These are phyloP conservation scores for Yamagishiella unicocca DNA, from an alignment of 139 green algal species.

Conservation along the genomic window DNA sequence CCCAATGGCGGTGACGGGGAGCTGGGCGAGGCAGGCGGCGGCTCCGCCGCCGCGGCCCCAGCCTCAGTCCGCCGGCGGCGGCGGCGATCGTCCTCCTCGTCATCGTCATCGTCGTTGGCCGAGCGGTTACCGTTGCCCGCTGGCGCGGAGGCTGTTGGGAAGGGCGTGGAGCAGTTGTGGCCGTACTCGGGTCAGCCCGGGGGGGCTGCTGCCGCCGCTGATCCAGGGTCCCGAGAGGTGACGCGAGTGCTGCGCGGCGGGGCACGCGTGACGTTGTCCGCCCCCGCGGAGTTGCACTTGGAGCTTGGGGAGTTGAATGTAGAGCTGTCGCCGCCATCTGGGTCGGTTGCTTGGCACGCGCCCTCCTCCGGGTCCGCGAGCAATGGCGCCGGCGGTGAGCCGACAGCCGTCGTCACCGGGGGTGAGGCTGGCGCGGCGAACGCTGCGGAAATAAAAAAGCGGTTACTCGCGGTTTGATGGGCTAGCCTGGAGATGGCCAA, in stretches of 20 bases:
- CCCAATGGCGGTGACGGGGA: too few species aligned
- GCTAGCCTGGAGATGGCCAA: too few species aligned
- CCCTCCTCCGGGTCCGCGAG: not conserved
- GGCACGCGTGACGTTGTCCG: not conserved
- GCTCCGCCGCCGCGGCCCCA: not conserved
- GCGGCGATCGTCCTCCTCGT: not conserved
- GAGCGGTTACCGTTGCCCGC: too few species aligned
- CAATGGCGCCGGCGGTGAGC: not conserved
- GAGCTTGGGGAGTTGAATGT: not conserved
- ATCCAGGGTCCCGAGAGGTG: not conserved
- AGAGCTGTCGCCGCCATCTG: not conserved
- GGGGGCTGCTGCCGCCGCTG: not conserved
- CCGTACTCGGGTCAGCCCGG: too few species aligned
- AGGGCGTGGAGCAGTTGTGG: too few species aligned
- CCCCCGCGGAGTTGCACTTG: not conserved
- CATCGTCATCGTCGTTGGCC: not conserved
- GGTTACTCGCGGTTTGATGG: conserved; percentile 4
- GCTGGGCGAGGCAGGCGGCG: too few species aligned
- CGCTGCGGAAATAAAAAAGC: not conserved
- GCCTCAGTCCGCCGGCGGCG: not conserved
- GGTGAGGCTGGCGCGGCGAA: not conserved
- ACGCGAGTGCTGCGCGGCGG: not conserved
- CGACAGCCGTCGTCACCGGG: not conserved
- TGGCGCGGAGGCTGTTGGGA: too few species aligned
- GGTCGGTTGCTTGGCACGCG: not conserved